Conservation (phyloP, 768 basidiomycete genomes). For the Serendipita sp. region DNA sequence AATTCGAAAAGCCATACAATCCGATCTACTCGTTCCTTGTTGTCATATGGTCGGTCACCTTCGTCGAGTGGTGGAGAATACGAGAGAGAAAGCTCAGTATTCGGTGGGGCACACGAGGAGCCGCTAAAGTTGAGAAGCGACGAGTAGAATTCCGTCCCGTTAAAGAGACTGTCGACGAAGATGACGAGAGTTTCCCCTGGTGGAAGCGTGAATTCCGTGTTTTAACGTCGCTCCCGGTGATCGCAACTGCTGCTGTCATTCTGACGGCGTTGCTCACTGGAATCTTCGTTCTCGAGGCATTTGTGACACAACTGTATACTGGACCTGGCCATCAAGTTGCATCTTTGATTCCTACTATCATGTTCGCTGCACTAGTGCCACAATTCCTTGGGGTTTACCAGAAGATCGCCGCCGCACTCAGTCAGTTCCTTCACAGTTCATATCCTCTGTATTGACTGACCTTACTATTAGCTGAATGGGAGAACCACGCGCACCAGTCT, state of each 20-base stretch:
- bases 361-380: conserved; percentile 71
- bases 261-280: conserved; percentile 56
- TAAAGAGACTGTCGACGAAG: conserved; percentile 10
- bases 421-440: not conserved
- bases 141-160: conserved; percentile 23
- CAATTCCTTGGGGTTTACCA: conserved; percentile 61
- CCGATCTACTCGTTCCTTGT: conserved; percentile 58
- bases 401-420: conserved; percentile 45
- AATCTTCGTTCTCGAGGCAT: conserved; percentile 80
- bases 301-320: conserved; percentile 73
- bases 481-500: conserved; percentile 75
- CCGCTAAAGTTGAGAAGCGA: conserved; percentile 57
- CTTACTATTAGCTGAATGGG: conserved; percentile 41
- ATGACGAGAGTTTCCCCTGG: conserved; percentile 34
- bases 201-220: conserved; percentile 57
- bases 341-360: conserved; percentile 66
- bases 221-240: conserved; percentile 51
- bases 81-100: conserved; percentile 70
- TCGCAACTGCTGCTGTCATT: conserved; percentile 52
- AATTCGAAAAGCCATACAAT: conserved; percentile 56
- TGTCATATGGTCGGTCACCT: conserved; percentile 68
- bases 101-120: conserved; percentile 64
- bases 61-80: conserved; percentile 87
- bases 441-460: not conserved
- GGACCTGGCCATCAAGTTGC: conserved; percentile 62